Percentiles rank a stretch among this genome's conserved stretches.
Conservation (phyloP, 352 stramenopile genomes). For the Saprolegnia parasitica region DNA sequence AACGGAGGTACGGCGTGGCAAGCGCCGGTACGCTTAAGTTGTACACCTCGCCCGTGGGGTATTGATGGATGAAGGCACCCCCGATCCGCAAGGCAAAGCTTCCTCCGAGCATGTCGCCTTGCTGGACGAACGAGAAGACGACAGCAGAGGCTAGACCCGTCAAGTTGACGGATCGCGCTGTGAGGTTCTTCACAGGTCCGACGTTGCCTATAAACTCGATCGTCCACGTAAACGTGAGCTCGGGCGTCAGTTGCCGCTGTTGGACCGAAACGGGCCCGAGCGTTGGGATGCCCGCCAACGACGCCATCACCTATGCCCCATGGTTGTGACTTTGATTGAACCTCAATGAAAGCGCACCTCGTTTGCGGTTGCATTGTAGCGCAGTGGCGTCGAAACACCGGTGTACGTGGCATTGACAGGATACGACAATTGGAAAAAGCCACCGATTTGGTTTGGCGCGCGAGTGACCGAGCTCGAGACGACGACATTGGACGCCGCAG, state of each 20-base stretch:
- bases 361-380: conserved; percentile 47
- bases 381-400: conserved; percentile 34
- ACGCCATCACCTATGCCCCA: conserved; percentile 16
- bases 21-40: conserved; percentile 35
- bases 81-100: conserved; percentile 52
- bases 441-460: conserved; percentile 40
- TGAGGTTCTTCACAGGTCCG: conserved; percentile 43
- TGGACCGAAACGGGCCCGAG: conserved; percentile 49
- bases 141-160: conserved; percentile 43
- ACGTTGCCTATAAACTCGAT: conserved; percentile 63
- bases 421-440: conserved; percentile 44
- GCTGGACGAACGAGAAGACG: conserved; percentile 35
- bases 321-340: background rate
- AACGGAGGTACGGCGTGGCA: conserved; percentile 48
- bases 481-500: conserved; percentile 19
- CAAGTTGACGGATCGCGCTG: conserved; percentile 44
- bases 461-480: conserved; percentile 35
- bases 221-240: conserved; percentile 61
- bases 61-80: conserved; percentile 47
- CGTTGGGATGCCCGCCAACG: conserved; percentile 45
- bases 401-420: conserved; percentile 39
- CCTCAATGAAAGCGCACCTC: conserved; percentile 22
- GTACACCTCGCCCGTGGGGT: conserved; percentile 45
- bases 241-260: conserved; percentile 37
- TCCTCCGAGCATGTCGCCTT: conserved; percentile 50